These are phyloP conservation scores for Phytopythium cucurbitacearum DNA, from an alignment of 352 stramenopile species.

Conservation along the genomic window DNA sequence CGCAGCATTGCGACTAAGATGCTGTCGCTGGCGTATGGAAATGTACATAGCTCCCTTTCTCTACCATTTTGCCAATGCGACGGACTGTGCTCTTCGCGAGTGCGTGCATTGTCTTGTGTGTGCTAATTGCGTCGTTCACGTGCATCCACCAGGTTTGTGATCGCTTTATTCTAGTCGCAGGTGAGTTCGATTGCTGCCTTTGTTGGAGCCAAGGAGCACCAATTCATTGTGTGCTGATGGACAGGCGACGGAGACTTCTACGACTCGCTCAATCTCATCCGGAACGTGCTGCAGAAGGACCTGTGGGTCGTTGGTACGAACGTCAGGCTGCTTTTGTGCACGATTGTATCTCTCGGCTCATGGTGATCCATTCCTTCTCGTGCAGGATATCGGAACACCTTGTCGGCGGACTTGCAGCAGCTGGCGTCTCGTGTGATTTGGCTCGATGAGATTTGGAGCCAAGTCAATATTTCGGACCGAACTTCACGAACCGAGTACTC, in stretches of 20 bases:
- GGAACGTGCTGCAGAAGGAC: constrained; percentile 81
- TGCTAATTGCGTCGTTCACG: constrained; percentile 7
- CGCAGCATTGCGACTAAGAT: constrained; percentile 82
- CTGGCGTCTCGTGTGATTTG: constrained; percentile 73
- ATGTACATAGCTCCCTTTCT: constrained; percentile 29
- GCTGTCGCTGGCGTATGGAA: constrained; percentile 81
- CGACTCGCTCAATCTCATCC: constrained; percentile 74
- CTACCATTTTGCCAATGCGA: constrained; percentile 2
- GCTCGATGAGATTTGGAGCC: constrained; percentile 59
- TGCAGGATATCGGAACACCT: constrained; percentile 59
- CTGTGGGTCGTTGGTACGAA: constrained; percentile 79
- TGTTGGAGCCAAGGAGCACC: background rate
- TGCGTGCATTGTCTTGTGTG: constrained; percentile 5
- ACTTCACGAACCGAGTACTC: background rate
- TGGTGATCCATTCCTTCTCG: background rate
- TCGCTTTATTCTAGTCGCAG: constrained; percentile 77
- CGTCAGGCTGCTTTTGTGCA: background rate
- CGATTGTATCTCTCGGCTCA: background rate
- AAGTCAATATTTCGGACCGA: constrained; percentile 21
- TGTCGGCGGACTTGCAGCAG: constrained; percentile 78
- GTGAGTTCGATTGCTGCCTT: constrained; percentile 16
- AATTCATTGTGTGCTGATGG: constrained; percentile 7
- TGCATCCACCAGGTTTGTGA: constrained; percentile 52
- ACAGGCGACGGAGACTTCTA: constrained; percentile 85
- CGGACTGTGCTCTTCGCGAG: background rate